Evolutionary conservation across 768 basidiomycete genomes (phyloP).

Genomic region (Gymnopilus dilepis): DNA sequence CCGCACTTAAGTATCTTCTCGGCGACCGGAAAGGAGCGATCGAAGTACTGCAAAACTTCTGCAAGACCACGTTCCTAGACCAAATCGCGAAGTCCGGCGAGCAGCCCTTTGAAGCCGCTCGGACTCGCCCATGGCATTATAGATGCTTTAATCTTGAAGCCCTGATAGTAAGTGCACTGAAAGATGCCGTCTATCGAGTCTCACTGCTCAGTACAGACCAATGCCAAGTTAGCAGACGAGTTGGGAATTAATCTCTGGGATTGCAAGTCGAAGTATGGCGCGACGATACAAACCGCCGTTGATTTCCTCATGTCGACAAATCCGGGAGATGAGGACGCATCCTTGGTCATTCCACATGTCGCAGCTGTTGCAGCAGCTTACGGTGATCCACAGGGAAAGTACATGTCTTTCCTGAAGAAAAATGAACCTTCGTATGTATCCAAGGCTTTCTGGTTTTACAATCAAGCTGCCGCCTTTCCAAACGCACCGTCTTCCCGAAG

Average conservation of each 20-base stretch:
- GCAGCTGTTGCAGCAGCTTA: slow-evolving; percentile 57
- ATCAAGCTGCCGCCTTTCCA: slow-evolving; percentile 47
- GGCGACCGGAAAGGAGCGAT: slow-evolving; percentile 48
- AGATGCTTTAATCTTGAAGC: slow-evolving; percentile 64
- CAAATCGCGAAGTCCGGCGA: slow-evolving; percentile 59
- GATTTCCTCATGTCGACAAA: slow-evolving; percentile 50
- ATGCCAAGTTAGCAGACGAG: slow-evolving; percentile 59
- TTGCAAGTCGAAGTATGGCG: slow-evolving; percentile 49
- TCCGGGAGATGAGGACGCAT: slow-evolving; percentile 46
- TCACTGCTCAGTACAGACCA: slow-evolving; percentile 37
- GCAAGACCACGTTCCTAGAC: slow-evolving; percentile 44
- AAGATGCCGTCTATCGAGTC: not conserved
- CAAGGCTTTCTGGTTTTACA: slow-evolving; percentile 52
- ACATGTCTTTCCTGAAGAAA: slow-evolving; percentile 47
- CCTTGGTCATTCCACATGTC: slow-evolving; percentile 52
- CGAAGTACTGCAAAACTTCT: slow-evolving; percentile 45
- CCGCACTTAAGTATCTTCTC: slow-evolving; percentile 43
- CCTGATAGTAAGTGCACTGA: slow-evolving; percentile 47
- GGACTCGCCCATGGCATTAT: slow-evolving; percentile 62
- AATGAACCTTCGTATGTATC: slow-evolving; percentile 35
- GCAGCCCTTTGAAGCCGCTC: slow-evolving; percentile 61
- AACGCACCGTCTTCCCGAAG: slow-evolving; percentile 40
- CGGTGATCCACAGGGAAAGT: slow-evolving; percentile 58
- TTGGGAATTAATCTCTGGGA: slow-evolving; percentile 55
- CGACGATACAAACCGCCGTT: slow-evolving; percentile 57